These are phyloP conservation scores for Alopecurus myosuroides DNA, from an alignment of 176 grass and related monocot species.

Conservation along the genomic window DNA sequence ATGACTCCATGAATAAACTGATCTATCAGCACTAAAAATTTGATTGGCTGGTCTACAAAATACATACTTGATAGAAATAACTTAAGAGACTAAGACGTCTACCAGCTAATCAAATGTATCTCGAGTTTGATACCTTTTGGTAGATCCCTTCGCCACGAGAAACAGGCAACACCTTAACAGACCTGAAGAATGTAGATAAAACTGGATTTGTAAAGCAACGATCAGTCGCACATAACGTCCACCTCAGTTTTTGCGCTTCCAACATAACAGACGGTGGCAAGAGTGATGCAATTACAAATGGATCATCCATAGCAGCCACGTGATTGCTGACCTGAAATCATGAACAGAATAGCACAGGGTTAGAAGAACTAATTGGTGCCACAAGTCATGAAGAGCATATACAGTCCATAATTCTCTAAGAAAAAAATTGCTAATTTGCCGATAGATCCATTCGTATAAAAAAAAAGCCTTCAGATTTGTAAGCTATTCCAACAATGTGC, in stretches of 20 bases:
- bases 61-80: neutral
- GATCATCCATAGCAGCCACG: slow-evolving; percentile 91
- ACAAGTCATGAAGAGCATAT: neutral
- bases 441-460: neutral
- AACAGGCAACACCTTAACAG: slow-evolving; percentile 92
- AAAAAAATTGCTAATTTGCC: neutral
- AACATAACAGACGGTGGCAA: slow-evolving; percentile 74
- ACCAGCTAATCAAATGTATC: neutral
- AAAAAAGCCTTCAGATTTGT: neutral
- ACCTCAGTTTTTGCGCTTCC: slow-evolving; percentile 77
- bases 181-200: slow-evolving; percentile 78
- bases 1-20: neutral
- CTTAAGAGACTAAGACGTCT: neutral
- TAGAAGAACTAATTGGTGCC: neutral
- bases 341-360: neutral
- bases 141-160: slow-evolving; percentile 87
- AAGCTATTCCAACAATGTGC: neutral
- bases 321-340: slow-evolving; percentile 91
- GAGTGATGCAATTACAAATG: slow-evolving; percentile 82
- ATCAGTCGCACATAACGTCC: slow-evolving; percentile 93
- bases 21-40: neutral
- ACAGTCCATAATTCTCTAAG: too few species aligned
- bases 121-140: slow-evolving; percentile 64
- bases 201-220: slow-evolving; percentile 87
- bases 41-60: neutral